Evolutionary conservation across 441 rosid species (phyloP), one percentile per base, ranked within the genome.

Genomic region (Dalechampia spathulata): DNA sequence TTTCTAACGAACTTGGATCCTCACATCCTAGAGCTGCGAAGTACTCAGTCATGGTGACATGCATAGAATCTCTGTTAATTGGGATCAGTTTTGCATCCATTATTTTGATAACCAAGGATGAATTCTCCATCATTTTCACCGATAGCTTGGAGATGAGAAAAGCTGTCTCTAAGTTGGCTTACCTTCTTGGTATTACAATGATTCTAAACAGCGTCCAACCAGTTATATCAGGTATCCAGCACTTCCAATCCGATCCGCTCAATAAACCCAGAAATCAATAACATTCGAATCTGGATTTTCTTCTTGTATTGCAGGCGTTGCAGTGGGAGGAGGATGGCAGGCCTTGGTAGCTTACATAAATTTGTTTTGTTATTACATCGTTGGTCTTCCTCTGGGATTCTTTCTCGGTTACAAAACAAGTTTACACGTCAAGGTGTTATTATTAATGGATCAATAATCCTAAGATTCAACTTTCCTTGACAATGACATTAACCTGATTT

Each of bases 241-340:
- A n/a, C n/a, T n/a, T n/a, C n/a, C n/a, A n/a, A n/a, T n/a, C n/a
- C n/a, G n/a, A n/a, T n/a, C n/a, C n/a, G n/a, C n/a, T n/a, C n/a
- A n/a, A n/a, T n/a, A n/a, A n/a, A n/a, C n/a, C n/a, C n/a, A n/a
- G n/a, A n/a, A n/a, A n/a, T n/a, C n/a, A n/a, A n/a, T n/a, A n/a
- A n/a, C n/a, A n/a, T n/a, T n/a, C n/a, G n/a, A n/a, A n/a, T n/a
- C n/a, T n/a, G n/a, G n/a, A n/a, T n/a, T n/a, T n/a, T n/a, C n/a
- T 41, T 5, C 4, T 10, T 41, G 2, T 5, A 6, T 30, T 46
- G 66, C 74, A 86, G 93, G 95, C 41, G 93, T 90, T 56, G 95
- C 89, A 11, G 95, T 84, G 1, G 97, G 95, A 62, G 97, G 95
- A 67, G 97, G 95, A 25, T 90, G 97, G 95, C 90, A 90, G 73